phyloP scores from a whole-genome alignment of 768 basidiomycete species.

The Kwoniella sp. region DNA sequence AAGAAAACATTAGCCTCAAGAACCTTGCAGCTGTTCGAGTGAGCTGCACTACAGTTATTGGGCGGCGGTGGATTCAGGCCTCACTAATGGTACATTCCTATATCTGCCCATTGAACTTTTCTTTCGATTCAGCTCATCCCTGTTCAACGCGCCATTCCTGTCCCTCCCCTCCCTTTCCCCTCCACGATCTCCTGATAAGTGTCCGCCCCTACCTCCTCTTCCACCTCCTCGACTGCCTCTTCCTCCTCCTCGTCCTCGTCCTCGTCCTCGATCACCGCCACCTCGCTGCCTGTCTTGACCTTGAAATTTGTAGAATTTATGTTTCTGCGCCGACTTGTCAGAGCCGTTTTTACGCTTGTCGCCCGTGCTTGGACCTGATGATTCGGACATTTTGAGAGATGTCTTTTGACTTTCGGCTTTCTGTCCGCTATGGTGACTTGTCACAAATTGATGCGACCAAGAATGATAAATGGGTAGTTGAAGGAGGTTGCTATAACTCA shows the following conservation, averaged over 20 bases:
- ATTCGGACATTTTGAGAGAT: slow-evolving; percentile 18
- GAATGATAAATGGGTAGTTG: no score
- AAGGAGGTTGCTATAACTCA: no score
- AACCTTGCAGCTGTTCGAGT: no score
- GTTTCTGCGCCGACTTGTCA: slow-evolving; percentile 29
- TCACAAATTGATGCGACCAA: no score
- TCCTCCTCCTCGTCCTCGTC: slow-evolving; percentile 30
- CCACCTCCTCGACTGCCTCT: slow-evolving; percentile 10
- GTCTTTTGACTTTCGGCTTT: no score
- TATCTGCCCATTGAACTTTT: slow-evolving; percentile 36
- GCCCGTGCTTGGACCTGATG: slow-evolving; percentile 14
- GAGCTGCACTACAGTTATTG: no score
- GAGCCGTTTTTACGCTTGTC: slow-evolving; percentile 4
- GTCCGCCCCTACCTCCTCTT: slow-evolving; percentile 21
- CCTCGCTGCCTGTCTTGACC: slow-evolving; percentile 25
- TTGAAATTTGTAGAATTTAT: slow-evolving; percentile 39
- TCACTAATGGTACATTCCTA: slow-evolving; percentile 31
- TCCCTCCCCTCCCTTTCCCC: neutral
- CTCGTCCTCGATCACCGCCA: slow-evolving; percentile 22
- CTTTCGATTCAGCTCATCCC: slow-evolving; percentile 3
- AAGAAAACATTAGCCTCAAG: no score
- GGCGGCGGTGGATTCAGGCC: no score
- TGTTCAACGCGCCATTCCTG: neutral
- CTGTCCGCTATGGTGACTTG: no score
- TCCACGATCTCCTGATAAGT: neutral